Evolutionary conservation across 768 basidiomycete species (phyloP), one percentile per base, ranked within the genome.

Genomic region (Leccinum subgranulosum): DNA sequence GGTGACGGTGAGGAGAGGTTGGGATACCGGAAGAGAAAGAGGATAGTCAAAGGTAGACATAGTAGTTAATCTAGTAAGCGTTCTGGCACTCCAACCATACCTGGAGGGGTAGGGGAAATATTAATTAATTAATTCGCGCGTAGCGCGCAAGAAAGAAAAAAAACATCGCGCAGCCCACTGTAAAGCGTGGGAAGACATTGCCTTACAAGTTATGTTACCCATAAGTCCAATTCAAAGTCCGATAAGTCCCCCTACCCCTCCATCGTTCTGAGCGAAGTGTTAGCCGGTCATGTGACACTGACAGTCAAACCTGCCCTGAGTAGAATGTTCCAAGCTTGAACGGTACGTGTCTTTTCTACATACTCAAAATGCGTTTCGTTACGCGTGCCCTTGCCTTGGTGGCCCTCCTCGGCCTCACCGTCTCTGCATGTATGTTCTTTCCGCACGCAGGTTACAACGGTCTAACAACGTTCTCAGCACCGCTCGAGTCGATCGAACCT

Each of bases 1-100:
- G 4, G 84, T 85, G 23, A 92, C 61, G n/a, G 87, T 89, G 45
- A 89, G 60, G 25, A 89, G 72, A 27, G 87, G 82, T 17, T 76
- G 69, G 49, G 73, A 64, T 4, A 65, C 49, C 4, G 87, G 86
- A 29, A 87, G 73, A 36, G 75, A 75, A 49, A 82, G 60, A 3
- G 84, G 79, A 61, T 55, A 64, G 54, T 51, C 39, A 33, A 55
- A 51, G 28, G 29, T 7, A 33, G 58, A 41, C 65, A 66, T 63
- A n/a, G 10, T 4, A n/a, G n/a, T 4, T 49, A 1, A 49, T 49
- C 39, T 19, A 25, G 25, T 25, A 25, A 25, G 25, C 25, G n/a
- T n/a, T n/a, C n/a, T n/a, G n/a, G n/a, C 23, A 23, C 23, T 23
- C 23, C 23, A 23, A 23, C 23, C 23, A 23, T 23, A 23, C 23